Evolutionary conservation across 306 rosid species (phyloP).

Genomic region (Rosa multiflora): DNA sequence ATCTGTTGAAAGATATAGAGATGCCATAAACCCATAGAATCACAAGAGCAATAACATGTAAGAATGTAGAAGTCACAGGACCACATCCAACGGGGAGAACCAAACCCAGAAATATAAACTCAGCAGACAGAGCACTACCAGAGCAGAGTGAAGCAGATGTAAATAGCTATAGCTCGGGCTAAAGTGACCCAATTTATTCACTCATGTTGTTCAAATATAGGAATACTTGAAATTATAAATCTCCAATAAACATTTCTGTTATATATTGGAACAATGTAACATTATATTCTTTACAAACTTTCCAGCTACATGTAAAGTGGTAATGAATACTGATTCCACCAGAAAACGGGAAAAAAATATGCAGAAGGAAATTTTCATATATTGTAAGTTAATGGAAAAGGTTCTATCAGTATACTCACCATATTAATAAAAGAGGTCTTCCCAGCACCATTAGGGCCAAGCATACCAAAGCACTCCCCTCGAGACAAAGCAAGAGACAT

Average conservation of each 20-base stretch:
- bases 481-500: slow-evolving; percentile 86
- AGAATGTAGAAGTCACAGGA: background rate
- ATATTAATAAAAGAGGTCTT: slow-evolving; percentile 93
- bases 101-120: background rate
- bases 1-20: slow-evolving; percentile 44
- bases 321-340: slow-evolving; percentile 4
- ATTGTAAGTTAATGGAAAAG: slow-evolving; percentile 4
- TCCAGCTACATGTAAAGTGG: background rate
- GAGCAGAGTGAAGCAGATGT: background rate
- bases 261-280: background rate
- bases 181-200: background rate
- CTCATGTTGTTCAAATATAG: background rate
- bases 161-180: background rate
- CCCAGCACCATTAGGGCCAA: slow-evolving; percentile 97
- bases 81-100: background rate
- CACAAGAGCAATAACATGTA: background rate
- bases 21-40: background rate
- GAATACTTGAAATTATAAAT: background rate
- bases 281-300: background rate
- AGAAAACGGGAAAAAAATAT: background rate
- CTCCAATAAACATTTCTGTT: background rate
- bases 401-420: slow-evolving; percentile 48
- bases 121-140: background rate
- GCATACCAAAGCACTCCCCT: slow-evolving; percentile 97
- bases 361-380: background rate